Percentiles rank a stretch among this genome's conserved stretches.
phyloP scores from a whole-genome alignment of 257 asterid species.

The Nicotiana sylvestris region DNA sequence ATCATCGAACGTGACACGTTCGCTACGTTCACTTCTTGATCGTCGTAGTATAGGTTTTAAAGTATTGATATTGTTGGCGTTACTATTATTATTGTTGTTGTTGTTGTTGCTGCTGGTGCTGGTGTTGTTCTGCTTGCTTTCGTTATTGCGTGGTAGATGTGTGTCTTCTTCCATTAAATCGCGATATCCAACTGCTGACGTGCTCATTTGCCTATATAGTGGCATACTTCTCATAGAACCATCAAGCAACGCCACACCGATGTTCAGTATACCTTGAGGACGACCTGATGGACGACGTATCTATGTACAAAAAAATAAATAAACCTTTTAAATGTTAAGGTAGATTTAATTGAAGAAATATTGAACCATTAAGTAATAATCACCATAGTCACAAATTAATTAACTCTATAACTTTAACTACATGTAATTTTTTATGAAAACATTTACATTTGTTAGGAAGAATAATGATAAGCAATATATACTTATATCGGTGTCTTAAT shows the following conservation, averaged over 20 bases:
- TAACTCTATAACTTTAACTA: too few species aligned
- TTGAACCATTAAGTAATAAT: too few species aligned
- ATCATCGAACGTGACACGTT: conserved; percentile 32
- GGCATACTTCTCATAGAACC: conserved; percentile 86
- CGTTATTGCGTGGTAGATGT: background rate
- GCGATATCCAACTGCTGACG: conserved; percentile 46
- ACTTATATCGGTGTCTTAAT: too few species aligned
- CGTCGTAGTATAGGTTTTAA: conserved; percentile 48
- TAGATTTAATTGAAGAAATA: rapidly evolving
- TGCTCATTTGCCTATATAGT: conserved; percentile 20
- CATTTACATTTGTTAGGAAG: too few species aligned
- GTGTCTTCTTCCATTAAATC: conserved; percentile 36
- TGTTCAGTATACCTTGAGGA: conserved; percentile 81
- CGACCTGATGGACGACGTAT: conserved; percentile 91
- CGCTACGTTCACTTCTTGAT: conserved; percentile 62
- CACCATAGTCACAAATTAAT: too few species aligned
- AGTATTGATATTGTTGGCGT: background rate
- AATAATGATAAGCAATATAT: too few species aligned
- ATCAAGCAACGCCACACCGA: conserved; percentile 75
- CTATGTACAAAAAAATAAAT: conserved; percentile 22
- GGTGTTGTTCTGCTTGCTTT: conserved; percentile 12
- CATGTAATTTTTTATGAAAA: too few species aligned
- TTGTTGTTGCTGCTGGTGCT: background rate
- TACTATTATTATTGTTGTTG: background rate
- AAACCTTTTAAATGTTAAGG: too few species aligned